Percentiles rank a stretch among this genome's conserved stretches.
Conservation (phyloP, 2,329 filamentous ascomycete genomes). For the Thermoascus crustaceus region DNA sequence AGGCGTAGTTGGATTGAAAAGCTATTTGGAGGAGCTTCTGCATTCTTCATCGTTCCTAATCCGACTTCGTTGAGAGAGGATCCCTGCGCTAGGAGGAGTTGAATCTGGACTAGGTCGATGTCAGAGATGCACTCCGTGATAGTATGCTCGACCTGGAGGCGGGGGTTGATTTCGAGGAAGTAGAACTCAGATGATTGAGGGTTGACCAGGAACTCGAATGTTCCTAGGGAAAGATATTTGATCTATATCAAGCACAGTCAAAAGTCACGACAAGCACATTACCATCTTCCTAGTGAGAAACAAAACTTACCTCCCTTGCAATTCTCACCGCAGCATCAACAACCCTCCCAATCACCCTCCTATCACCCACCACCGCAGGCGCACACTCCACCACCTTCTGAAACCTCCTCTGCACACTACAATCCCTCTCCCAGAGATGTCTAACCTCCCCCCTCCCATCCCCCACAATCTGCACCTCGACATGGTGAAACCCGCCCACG, state of each 20-base stretch:
- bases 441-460: constrained; percentile 45
- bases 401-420: constrained; percentile 52
- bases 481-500: constrained; percentile 51
- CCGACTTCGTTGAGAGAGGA: constrained; percentile 31
- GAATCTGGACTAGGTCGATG: constrained; percentile 48
- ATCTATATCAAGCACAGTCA: too few relatives aligned
- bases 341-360: constrained; percentile 40
- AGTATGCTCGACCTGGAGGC: constrained; percentile 55
- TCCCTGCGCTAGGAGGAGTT: constrained; percentile 49
- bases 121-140: constrained; percentile 50
- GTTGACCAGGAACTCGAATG: constrained; percentile 57
- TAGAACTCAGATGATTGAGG: constrained; percentile 43
- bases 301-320: constrained; percentile 35
- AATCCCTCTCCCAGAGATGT: constrained; percentile 55
- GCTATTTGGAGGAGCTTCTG: constrained; percentile 27
- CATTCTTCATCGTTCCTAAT: constrained; percentile 21
- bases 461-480: constrained; percentile 55
- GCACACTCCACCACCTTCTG: constrained; percentile 56
- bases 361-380: constrained; percentile 43
- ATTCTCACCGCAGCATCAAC: constrained; percentile 49
- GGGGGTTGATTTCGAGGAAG: constrained; percentile 55
- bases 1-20: constrained; percentile 50
- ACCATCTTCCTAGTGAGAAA: too few relatives aligned
- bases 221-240: constrained; percentile 52
- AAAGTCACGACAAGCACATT: too few relatives aligned